Percentiles rank a stretch among this genome's conserved stretches.
Evolutionary conservation across 2,329 filamentous ascomycete species (phyloP).

Genomic region (Daldinia sp.): DNA sequence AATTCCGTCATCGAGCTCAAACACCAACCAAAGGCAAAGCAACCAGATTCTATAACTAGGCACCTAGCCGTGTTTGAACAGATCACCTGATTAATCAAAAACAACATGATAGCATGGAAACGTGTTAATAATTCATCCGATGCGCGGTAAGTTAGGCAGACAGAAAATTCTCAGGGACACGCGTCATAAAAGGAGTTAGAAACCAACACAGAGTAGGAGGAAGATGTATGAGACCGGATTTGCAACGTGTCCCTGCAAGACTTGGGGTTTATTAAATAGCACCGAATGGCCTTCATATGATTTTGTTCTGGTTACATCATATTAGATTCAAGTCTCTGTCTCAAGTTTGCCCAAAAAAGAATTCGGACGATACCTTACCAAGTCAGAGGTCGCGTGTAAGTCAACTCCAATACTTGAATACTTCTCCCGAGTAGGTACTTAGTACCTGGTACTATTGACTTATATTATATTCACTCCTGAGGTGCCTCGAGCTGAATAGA

Average conservation of each 20-base stretch:
- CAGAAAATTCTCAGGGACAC: conserved; percentile 16
- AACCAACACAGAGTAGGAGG: conserved; percentile 2
- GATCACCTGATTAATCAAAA: conserved; percentile 8
- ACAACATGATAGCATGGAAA: conserved; percentile 6
- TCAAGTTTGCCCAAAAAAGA: background rate
- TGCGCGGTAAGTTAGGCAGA: conserved; percentile 29
- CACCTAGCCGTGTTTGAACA: conserved; percentile 4
- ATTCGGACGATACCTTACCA: conserved; percentile 5
- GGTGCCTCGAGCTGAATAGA: conserved; percentile 1
- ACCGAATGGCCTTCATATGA: conserved; percentile 1
- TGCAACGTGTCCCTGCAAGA: conserved; percentile 31
- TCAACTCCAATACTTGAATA: conserved; percentile 2
- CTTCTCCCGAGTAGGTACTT: background rate
- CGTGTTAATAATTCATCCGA: conserved; percentile 17
- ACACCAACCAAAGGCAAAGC: background rate
- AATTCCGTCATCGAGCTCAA: background rate
- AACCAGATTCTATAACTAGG: background rate
- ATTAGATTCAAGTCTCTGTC: background rate
- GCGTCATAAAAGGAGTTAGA: conserved; percentile 23
- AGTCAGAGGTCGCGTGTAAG: conserved; percentile 5
- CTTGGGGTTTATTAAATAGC: conserved; percentile 17
- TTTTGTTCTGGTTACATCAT: conserved; percentile 2
- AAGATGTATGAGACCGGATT: background rate
- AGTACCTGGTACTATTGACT: no score
- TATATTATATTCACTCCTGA: background rate